Evolutionary conservation across 495 filamentous ascomycete species (phyloP).

Genomic region (Pseudevernia furfuracea): DNA sequence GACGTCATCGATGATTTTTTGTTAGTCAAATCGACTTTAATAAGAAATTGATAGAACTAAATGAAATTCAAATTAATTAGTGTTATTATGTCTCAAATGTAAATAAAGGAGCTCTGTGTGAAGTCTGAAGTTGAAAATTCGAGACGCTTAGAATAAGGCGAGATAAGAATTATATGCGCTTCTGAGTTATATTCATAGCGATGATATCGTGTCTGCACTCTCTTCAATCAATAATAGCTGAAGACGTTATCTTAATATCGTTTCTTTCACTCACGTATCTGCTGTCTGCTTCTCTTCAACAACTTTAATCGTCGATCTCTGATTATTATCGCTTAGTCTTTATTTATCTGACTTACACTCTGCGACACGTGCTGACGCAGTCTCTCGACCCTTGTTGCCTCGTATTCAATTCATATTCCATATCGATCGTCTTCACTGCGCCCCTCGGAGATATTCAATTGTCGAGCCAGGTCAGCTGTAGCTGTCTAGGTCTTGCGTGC

Average conservation of each 20-base stretch:
- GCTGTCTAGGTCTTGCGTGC: background rate
- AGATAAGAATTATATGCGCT: background rate
- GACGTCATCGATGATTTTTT: background rate
- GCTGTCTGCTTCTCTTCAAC: background rate
- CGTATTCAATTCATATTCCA: background rate
- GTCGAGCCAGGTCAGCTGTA: background rate
- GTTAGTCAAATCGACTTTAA: background rate
- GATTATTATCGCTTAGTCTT: background rate
- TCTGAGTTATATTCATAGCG: background rate
- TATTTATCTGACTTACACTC: constrained; percentile 3
- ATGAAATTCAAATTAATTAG: background rate
- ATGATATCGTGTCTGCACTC: background rate
- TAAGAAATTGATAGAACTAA: background rate
- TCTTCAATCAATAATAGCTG: background rate
- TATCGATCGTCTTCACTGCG: background rate
- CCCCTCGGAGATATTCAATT: background rate
- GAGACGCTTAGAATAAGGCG: background rate
- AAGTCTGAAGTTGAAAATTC: background rate
- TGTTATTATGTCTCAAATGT: background rate
- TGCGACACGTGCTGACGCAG: background rate
- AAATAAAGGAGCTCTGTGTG: background rate
- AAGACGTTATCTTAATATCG: background rate
- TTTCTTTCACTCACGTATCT: background rate
- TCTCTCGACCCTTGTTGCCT: background rate
- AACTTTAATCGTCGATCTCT: background rate